Evolutionary conservation across 495 filamentous ascomycete genomes (phyloP), one percentile per base, ranked within the genome.

Genomic region (Talaromyces liani): DNA sequence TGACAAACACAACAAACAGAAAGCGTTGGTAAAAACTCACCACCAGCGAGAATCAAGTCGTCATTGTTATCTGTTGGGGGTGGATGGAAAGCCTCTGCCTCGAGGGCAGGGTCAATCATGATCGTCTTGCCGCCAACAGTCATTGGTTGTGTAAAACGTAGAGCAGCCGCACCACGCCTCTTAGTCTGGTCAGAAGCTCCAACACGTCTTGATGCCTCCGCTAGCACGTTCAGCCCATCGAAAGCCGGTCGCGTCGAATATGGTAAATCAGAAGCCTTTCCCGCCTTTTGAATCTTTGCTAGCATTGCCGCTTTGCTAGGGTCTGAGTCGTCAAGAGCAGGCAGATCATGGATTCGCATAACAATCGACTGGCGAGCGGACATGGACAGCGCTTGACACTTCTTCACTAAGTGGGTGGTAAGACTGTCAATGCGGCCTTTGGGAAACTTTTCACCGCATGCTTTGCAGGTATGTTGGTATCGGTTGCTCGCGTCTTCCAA

Each of bases 401-500:
- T 91, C 73, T 91, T 93, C 51, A 88, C 82, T 55, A 96, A 77
- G 69, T 96, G 91, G 66, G 77, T 86, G 34, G 83, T 88, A 20
- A 96, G 75, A 68, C 84, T 90, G 64, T 96, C 91, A 69, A 90
- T 85, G 58, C 91, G 84, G 66, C 91, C 91, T 67, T 93, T 93
- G 53, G 90, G 89, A 64, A 93, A 93, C 66, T 86, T 84, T 68
- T 93, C 89, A 56, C 90, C 89, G 68, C 91, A 96, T 47, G 85
- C 80, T 77, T 91, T 91, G 83, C 91, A 96, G 3, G 88, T 91
- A 71, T 93, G 89, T 67, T 89, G 86, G 68, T 96, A 96, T 53
- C 91, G 85, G 72, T 96, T 96, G 77, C 87, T 91, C 63, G 88
- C 85, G 70, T 94, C 91, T 67, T 88, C 86, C 67, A 93, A 79